phyloP scores from a whole-genome alignment of 176 grass and related monocot species.

The Triticum turgidum region DNA sequence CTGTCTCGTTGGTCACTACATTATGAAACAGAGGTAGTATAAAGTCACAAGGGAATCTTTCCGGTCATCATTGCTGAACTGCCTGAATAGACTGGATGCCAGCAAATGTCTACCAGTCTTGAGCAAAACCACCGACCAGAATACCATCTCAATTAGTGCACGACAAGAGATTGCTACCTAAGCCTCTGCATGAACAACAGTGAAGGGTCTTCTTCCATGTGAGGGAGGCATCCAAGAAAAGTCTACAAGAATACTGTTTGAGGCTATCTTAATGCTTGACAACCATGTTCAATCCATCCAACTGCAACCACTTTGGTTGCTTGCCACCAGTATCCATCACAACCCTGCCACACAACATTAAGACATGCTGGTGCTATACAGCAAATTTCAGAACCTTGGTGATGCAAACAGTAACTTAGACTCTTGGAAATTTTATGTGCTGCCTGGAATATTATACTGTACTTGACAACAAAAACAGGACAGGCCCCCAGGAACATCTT shows the following conservation, averaged over 20 bases:
- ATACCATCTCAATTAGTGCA: conserved; percentile 12
- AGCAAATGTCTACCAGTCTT: conserved; percentile 7
- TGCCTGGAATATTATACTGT: background rate
- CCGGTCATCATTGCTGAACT: conserved; percentile 3
- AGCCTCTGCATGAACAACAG: conserved; percentile 14
- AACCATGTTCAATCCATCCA: background rate
- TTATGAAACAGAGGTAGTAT: too few species aligned
- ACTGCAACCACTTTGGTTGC: background rate
- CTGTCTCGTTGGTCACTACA: too few species aligned
- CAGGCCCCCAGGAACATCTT: background rate
- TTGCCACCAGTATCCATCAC: background rate
- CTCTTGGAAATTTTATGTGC: background rate
- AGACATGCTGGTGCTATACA: background rate
- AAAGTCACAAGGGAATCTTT: background rate
- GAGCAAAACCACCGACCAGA: conserved; percentile 12
- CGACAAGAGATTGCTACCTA: conserved; percentile 17
- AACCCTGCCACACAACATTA: background rate
- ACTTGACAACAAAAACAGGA: conserved; percentile 7
- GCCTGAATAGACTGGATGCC: conserved; percentile 18
- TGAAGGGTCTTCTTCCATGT: conserved; percentile 5
- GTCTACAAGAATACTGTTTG: background rate
- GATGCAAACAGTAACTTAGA: background rate
- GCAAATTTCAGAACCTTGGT: background rate
- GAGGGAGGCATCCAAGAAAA: conserved; percentile 10
- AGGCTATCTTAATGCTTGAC: background rate